phyloP scores from a whole-genome alignment of 352 stramenopile genomes.

The Phytopythium ostracodes region DNA sequence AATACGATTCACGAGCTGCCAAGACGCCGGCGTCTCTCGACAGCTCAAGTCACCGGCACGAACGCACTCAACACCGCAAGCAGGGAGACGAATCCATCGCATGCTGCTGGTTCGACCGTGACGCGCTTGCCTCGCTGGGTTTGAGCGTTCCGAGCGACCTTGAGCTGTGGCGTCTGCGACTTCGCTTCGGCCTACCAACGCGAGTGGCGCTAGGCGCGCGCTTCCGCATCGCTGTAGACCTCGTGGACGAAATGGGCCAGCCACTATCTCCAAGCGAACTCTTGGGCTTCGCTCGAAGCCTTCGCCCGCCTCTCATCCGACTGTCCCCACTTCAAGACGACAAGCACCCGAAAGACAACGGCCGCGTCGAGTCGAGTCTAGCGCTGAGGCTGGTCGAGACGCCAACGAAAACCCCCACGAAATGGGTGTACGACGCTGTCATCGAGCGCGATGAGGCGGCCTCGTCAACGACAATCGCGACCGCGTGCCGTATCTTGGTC shows the following conservation, averaged over 20 bases:
- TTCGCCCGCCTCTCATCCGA: not conserved
- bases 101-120: conserved; percentile 11
- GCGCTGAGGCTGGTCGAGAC: not conserved
- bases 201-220: conserved; percentile 14
- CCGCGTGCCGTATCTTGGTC: not conserved
- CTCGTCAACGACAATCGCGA: not conserved
- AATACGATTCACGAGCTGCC: not conserved
- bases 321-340: not conserved
- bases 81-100: not conserved
- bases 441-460: not conserved
- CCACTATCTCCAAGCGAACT: conserved; percentile 4
- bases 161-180: conserved; percentile 35
- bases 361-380: not conserved
- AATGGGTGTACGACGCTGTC: not conserved
- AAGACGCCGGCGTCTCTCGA: not conserved
- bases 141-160: conserved; percentile 11
- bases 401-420: not conserved
- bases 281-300: not conserved
- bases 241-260: conserved; percentile 62
- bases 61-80: not conserved
- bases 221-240: conserved; percentile 37
- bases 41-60: not conserved
- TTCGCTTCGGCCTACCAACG: conserved; percentile 39
- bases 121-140: conserved; percentile 12
- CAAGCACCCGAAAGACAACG: not conserved